Conservation (phyloP, 2,329 filamentous ascomycete genomes). For the Torrubiellomyces zombiae region DNA sequence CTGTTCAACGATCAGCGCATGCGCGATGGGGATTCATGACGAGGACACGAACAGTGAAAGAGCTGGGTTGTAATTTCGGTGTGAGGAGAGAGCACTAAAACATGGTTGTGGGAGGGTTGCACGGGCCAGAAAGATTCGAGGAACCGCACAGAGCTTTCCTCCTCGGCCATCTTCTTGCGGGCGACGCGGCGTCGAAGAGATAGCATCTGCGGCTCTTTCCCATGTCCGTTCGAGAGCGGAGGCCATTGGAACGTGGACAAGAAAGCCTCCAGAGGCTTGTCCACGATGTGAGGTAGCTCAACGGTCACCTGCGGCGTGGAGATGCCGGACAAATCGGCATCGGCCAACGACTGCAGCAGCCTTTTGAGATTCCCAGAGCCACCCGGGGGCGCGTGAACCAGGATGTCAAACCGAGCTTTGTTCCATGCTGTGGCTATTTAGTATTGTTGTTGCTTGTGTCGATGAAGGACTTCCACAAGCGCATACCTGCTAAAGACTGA, state of each 20-base stretch:
- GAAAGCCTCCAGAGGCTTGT: constrained; percentile 45
- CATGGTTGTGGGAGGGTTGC: constrained; percentile 46
- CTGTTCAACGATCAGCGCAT: constrained; percentile 13
- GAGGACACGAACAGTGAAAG: constrained; percentile 47
- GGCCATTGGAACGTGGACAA: constrained; percentile 55
- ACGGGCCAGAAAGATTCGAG: constrained; percentile 79
- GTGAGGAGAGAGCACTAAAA: constrained; percentile 73
- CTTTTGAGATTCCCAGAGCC: constrained; percentile 61
- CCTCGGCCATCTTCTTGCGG: constrained; percentile 38
- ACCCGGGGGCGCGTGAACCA: constrained; percentile 57
- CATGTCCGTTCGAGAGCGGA: constrained; percentile 19
- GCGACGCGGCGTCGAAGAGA: constrained; percentile 61
- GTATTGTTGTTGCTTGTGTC: too few species aligned
- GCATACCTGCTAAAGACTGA: constrained; percentile 45
- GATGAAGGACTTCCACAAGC: too few species aligned
- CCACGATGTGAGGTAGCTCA: constrained; percentile 59
- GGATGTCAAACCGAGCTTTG: constrained; percentile 59
- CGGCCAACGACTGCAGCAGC: constrained; percentile 57
- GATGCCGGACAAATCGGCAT: constrained; percentile 59
- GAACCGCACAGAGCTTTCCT: constrained; percentile 58
- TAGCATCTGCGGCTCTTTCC: constrained; percentile 34
- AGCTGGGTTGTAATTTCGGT: constrained; percentile 66
- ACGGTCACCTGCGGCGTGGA: constrained; percentile 62
- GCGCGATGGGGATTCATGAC: neutral
- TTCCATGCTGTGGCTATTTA: constrained; percentile 57